Conservation (phyloP, 352 stramenopile species). For the Globisporangium carolinianum region DNA sequence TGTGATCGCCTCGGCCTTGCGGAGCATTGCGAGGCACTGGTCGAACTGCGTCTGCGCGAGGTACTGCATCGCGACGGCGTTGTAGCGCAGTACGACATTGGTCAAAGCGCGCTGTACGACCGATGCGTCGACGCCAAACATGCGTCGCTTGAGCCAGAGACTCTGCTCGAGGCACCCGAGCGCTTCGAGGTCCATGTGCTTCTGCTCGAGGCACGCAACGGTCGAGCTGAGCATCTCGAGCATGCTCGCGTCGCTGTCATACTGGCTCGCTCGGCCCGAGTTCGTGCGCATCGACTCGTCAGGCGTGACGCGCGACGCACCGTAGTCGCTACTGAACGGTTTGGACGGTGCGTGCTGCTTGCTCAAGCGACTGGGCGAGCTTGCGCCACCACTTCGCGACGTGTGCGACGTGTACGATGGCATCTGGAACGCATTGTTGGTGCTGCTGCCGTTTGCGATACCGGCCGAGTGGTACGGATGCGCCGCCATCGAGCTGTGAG, state of each 20-base stretch:
- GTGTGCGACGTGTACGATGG: slow-evolving; percentile 36
- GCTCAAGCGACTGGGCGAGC: slow-evolving; percentile 15
- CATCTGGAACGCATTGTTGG: slow-evolving; percentile 30
- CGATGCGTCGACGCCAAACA: slow-evolving; percentile 60
- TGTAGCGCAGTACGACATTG: slow-evolving; percentile 70
- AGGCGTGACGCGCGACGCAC: not conserved
- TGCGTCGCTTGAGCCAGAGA: slow-evolving; percentile 66
- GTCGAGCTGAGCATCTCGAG: slow-evolving; percentile 71
- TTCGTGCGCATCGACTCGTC: slow-evolving; percentile 1
- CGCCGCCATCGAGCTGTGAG: not conserved
- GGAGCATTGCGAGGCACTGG: slow-evolving; percentile 60
- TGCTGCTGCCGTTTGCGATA: not conserved
- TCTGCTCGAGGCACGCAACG: slow-evolving; percentile 56
- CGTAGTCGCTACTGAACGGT: not conserved
- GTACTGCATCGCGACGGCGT: slow-evolving; percentile 71
- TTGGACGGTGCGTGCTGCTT: slow-evolving; percentile 1
- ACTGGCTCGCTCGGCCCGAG: slow-evolving; percentile 6
- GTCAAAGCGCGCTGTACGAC: slow-evolving; percentile 46
- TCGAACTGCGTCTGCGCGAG: slow-evolving; percentile 45
- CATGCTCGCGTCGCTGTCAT: slow-evolving; percentile 53
- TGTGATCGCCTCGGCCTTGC: slow-evolving; percentile 66
- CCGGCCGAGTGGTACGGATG: not conserved
- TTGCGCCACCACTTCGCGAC: slow-evolving; percentile 6
- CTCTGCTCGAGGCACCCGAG: slow-evolving; percentile 68
- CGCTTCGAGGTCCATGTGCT: slow-evolving; percentile 70